Conservation (phyloP, 2,329 filamentous ascomycete genomes). For the Cladosporium sphaerospermum region DNA sequence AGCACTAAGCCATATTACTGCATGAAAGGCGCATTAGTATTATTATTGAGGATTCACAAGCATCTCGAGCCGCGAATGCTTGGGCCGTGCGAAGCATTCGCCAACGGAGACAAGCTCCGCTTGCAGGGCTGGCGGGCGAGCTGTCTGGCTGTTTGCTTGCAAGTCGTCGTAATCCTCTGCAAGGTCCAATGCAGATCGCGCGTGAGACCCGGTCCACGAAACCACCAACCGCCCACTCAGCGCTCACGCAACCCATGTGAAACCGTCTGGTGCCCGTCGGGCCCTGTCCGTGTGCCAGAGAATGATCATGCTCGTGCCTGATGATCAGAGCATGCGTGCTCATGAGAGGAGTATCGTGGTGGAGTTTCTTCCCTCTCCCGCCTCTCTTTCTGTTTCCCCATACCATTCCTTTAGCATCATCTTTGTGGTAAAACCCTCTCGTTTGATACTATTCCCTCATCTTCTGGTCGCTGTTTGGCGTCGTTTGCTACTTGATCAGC, state of each 20-base stretch:
- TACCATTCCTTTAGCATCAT: neutral
- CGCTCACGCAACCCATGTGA: neutral
- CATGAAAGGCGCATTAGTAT: too few species aligned
- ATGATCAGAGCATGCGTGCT: neutral
- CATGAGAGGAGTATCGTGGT: neutral
- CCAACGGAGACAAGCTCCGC: neutral
- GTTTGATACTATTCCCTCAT: neutral
- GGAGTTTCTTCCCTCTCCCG: neutral
- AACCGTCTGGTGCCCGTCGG: too few species aligned
- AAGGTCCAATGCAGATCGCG: conserved; percentile 1
- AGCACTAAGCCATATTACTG: too few species aligned
- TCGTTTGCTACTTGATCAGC: neutral
- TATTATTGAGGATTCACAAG: too few species aligned
- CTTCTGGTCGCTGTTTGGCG: neutral
- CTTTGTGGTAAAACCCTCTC: neutral
- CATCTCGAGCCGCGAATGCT: neutral
- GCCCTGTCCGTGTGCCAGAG: too few species aligned
- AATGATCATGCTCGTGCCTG: neutral
- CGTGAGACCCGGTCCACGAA: neutral
- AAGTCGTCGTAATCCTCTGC: conserved; percentile 7
- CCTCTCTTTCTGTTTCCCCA: neutral
- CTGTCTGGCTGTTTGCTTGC: neutral
- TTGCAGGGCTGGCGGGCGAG: neutral
- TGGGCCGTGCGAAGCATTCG: neutral
- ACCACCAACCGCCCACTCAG: neutral